Base-by-base conservation (phyloP, 2,329 filamentous ascomycete species). In the Nothopassalora personata region DNA sequence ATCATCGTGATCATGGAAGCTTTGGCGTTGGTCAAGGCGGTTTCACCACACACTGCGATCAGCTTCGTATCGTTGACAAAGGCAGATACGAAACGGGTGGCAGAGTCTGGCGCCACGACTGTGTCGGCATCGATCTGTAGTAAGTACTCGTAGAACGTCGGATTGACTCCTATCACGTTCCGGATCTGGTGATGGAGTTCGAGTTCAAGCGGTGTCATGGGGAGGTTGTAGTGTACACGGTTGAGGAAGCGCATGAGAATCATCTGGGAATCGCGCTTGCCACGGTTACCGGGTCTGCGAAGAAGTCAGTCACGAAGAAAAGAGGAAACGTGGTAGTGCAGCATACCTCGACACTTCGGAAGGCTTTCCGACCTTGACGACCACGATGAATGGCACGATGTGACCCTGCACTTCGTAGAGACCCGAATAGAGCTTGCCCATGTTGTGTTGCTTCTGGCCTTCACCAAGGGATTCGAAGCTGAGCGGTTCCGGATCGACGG, bases 181-280 rank as follows among this genome's bases (percentile, higher is more conserved):
- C 92, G 87, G 70, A 99, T 96, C 72, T 99, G 94, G 73, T 99
- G 94, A 73, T 96, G 94, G 85, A 99, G 96, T 75, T 99, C 94
- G 56, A 99, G 83, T 75, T 99, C 94, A 68, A 99, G 82, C 4
- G 94, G 94, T 70, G 87, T 96, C 94, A 99, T 99, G 23, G 94
- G 80, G 57, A 93, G 80, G 74, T 97, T 97, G 82, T 99, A 97
- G 79, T 99, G 94, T 52, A 99, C 91, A 65, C 94, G 90, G 83
- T 99, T 97, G 71, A 99, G 84, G 87, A 99, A 99, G 64, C 94
- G 88, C 94, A 99, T 99, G 62, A 97, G 79, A 64, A 99, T 82
- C 88, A 99, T 96, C 76, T 99, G 94, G 56, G 94, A 97, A 76
- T 99, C 94, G 83, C 94, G 93, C 83, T 99, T 99, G 76, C 94